Evolutionary conservation across 208 protist genomes (phyloP).

Genomic region (Crithidia sp.): DNA sequence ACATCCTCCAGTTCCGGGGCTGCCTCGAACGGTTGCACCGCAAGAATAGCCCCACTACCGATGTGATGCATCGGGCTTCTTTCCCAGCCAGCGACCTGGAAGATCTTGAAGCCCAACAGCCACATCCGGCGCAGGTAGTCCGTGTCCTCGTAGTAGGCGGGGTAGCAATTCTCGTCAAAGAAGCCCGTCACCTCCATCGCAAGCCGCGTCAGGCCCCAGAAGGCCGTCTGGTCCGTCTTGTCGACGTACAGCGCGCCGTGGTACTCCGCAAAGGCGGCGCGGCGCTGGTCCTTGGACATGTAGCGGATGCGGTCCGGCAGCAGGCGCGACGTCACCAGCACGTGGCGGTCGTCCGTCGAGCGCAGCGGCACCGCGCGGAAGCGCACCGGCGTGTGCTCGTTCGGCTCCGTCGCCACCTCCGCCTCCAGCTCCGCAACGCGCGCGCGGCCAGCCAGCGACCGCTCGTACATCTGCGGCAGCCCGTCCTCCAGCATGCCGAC

Average conservation of each 20-base stretch:
- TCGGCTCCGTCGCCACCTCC: slow-evolving; percentile 33
- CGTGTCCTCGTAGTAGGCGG: slow-evolving; percentile 41
- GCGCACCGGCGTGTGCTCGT: slow-evolving; percentile 14
- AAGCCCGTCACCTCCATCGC: slow-evolving; percentile 39
- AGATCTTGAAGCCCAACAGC: slow-evolving; percentile 27
- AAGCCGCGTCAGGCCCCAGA: slow-evolving; percentile 34
- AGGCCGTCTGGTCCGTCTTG: background rate
- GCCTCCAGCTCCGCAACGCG: slow-evolving; percentile 15
- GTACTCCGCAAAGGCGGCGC: slow-evolving; percentile 8
- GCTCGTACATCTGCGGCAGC: slow-evolving; percentile 26
- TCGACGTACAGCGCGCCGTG: slow-evolving; percentile 21
- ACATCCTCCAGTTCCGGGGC: background rate
- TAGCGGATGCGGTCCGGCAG: slow-evolving; percentile 47
- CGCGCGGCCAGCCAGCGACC: slow-evolving; percentile 18
- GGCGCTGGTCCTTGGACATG: slow-evolving; percentile 6
- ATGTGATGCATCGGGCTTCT: background rate
- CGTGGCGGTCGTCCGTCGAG: slow-evolving; percentile 20
- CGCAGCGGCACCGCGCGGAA: slow-evolving; percentile 27
- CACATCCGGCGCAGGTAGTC: slow-evolving; percentile 29
- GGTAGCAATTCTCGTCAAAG: slow-evolving; percentile 56
- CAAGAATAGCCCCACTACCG: slow-evolving; percentile 1
- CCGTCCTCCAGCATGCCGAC: background rate
- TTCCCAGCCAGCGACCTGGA: background rate
- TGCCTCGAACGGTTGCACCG: background rate
- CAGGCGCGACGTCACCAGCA: slow-evolving; percentile 43